These are phyloP conservation scores for Diaporthe caulivora DNA, from an alignment of 2,329 filamentous ascomycete genomes.

Conservation along the genomic window DNA sequence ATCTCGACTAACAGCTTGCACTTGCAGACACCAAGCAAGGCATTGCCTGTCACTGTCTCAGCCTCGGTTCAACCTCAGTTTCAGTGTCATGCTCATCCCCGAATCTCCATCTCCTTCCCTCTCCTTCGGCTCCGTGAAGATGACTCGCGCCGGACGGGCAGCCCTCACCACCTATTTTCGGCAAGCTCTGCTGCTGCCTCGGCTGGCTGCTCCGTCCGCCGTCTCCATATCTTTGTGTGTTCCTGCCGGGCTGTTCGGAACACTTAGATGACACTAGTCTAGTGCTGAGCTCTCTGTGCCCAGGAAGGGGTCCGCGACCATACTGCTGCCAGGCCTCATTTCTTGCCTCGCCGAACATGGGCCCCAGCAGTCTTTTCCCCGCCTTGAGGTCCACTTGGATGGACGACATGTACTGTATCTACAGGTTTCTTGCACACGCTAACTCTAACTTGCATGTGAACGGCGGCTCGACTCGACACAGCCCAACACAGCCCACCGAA, in stretches of 20 bases:
- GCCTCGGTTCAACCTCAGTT: not conserved
- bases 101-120: not conserved
- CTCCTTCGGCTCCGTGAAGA: slow-evolving; percentile 12
- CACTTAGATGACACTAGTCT: too few relatives aligned
- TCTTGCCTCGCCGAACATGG: not conserved
- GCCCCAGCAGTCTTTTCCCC: slow-evolving; percentile 19
- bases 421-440: not conserved
- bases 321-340: not conserved
- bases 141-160: not conserved
- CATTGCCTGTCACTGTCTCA: slow-evolving; percentile 2
- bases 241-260: not conserved
- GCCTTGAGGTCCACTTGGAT: slow-evolving; percentile 17
- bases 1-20: not conserved
- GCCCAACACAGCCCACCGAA: slow-evolving; percentile 8
- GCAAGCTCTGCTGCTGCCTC: not conserved
- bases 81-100: not conserved
- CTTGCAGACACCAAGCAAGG: not conserved
- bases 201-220: not conserved
- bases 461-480: not conserved
- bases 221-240: not conserved
- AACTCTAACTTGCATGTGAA: not conserved
- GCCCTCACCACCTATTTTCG: not conserved
- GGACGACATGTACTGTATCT: not conserved
- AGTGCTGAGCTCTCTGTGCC: too few relatives aligned
- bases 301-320: not conserved